phyloP scores from a whole-genome alignment of 2,329 filamentous ascomycete species.

The Xylaria sp. region DNA sequence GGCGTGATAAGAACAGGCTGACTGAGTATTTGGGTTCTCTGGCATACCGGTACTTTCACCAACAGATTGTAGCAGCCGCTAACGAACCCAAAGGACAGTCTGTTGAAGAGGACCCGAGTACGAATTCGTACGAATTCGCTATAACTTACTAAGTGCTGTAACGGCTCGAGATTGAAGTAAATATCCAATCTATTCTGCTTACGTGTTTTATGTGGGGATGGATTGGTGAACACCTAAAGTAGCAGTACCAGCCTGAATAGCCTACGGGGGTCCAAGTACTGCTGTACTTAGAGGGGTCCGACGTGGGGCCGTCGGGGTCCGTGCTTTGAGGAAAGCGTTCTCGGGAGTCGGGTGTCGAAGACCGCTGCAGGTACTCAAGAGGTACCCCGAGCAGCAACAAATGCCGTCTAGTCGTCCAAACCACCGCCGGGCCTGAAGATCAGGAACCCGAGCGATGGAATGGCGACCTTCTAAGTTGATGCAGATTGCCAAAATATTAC shows the following conservation, averaged over 20 bases:
- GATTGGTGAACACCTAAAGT: conserved; percentile 12
- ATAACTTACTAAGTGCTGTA: too few relatives aligned
- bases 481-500: conserved; percentile 29
- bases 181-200: conserved; percentile 36
- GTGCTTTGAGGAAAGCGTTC: conserved; percentile 19
- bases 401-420: conserved; percentile 29
- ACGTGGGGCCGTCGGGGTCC: conserved; percentile 27
- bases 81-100: conserved; percentile 15
- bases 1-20: conserved; percentile 1
- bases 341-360: conserved; percentile 27
- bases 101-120: conserved; percentile 25
- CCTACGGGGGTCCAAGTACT: not conserved
- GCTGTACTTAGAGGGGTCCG: conserved; percentile 23
- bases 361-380: conserved; percentile 21
- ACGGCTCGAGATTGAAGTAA: conserved; percentile 9
- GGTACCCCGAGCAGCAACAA: conserved; percentile 15
- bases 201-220: conserved; percentile 36
- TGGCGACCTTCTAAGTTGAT: conserved; percentile 19
- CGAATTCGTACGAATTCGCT: conserved; percentile 12
- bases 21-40: not conserved
- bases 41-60: not conserved
- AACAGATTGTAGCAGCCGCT: conserved; percentile 4
- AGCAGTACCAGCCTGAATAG: conserved; percentile 18
- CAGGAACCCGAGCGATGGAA: conserved; percentile 2
- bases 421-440: conserved; percentile 29